Evolutionary conservation across 192 early-diverging fungal species (phyloP).

Genomic region (Jimgerdemannia lactiflua): DNA sequence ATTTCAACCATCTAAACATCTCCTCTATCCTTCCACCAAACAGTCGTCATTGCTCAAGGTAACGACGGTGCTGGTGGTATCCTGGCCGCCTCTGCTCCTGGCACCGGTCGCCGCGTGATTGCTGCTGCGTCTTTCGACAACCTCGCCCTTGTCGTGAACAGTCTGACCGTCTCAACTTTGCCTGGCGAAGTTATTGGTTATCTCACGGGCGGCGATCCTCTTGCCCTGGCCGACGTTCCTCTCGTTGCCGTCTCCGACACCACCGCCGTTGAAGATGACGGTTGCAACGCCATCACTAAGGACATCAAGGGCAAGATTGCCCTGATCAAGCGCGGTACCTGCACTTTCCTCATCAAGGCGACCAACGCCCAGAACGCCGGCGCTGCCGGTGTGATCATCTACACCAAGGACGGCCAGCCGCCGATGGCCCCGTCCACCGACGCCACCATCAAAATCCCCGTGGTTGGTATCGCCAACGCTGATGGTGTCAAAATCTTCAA

Average conservation of each 20-base stretch:
- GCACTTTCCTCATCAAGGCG: conserved; percentile 64
- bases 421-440: neutral
- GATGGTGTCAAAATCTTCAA: conserved; percentile 48
- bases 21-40: neutral
- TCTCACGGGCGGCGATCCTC: neutral
- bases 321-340: conserved; percentile 68
- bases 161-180: conserved; percentile 25
- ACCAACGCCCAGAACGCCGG: conserved; percentile 49
- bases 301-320: conserved; percentile 47
- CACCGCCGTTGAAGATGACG: conserved; percentile 45
- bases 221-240: conserved; percentile 36
- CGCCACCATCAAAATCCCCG: conserved; percentile 44
- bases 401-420: conserved; percentile 37
- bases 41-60: conserved; percentile 58
- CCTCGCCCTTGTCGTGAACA: conserved; percentile 24
- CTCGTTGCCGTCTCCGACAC: conserved; percentile 42
- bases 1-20: neutral
- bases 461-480: conserved; percentile 48
- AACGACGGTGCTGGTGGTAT: conserved; percentile 67
- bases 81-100: conserved; percentile 55
- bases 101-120: conserved; percentile 49
- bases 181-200: conserved; percentile 1
- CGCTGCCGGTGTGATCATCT: conserved; percentile 65
- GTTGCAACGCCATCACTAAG: conserved; percentile 40
- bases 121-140: conserved; percentile 58